phyloP scores from a whole-genome alignment of 2,329 filamentous ascomycete genomes.

The Arthroderma sp. region DNA sequence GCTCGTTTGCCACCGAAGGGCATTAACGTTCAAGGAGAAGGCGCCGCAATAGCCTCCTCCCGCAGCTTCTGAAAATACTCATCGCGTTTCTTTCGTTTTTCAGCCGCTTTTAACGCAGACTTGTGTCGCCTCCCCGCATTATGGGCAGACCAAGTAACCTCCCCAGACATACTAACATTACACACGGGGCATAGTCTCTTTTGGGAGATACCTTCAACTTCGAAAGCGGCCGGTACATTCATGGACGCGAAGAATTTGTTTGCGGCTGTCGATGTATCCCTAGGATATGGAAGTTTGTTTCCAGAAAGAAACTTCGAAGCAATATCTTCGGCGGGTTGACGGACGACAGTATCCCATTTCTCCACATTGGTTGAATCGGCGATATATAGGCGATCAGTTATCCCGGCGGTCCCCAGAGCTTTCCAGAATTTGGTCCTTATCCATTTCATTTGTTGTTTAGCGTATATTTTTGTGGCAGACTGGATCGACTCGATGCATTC shows the following conservation, averaged over 20 bases:
- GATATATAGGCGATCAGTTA: constrained; percentile 54
- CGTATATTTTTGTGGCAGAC: constrained; percentile 74
- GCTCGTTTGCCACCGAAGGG: background rate
- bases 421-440: constrained; percentile 71
- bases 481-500: constrained; percentile 64
- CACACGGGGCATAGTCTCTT: constrained; percentile 58
- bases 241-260: constrained; percentile 47
- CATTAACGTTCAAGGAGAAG: background rate
- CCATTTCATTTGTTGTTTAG: constrained; percentile 73
- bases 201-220: constrained; percentile 39
- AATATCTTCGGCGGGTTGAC: constrained; percentile 51
- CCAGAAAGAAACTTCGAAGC: constrained; percentile 52
- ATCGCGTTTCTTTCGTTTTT: constrained; percentile 22
- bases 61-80: constrained; percentile 22
- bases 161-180: constrained; percentile 38
- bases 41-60: constrained; percentile 8
- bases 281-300: constrained; percentile 41
- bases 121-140: constrained; percentile 46
- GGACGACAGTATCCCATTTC: constrained; percentile 52
- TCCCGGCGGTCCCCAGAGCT: constrained; percentile 46
- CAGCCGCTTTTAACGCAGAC: constrained; percentile 35
- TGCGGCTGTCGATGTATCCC: constrained; percentile 48
- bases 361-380: constrained; percentile 64
- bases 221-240: constrained; percentile 34
- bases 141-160: constrained; percentile 41